Evolutionary conservation across 2,329 filamentous ascomycete species (phyloP).

Genomic region (Claviceps spartinae): DNA sequence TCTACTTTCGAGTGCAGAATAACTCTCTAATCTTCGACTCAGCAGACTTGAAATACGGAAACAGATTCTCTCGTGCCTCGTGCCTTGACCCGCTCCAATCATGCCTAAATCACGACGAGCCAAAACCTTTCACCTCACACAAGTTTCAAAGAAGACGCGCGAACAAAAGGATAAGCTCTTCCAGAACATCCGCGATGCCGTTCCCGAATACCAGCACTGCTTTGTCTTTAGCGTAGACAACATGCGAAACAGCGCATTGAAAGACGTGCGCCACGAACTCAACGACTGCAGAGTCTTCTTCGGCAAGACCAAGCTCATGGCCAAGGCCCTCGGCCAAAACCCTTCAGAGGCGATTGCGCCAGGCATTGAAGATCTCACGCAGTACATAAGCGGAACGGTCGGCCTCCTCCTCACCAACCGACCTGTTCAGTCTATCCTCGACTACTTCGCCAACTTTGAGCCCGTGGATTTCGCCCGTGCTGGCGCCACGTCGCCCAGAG

Average conservation of each 20-base stretch:
- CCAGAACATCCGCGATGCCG: constrained; percentile 70
- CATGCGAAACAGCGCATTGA: constrained; percentile 95
- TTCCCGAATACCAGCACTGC: constrained; percentile 77
- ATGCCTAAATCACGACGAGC: constrained; percentile 98
- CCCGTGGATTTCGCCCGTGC: constrained; percentile 86
- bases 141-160: constrained; percentile 83
- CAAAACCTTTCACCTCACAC: constrained; percentile 77
- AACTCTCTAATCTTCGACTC: neutral
- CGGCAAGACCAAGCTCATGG: constrained; percentile 98
- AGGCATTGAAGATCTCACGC: constrained; percentile 56
- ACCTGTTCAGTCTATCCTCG: constrained; percentile 47
- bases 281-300: constrained; percentile 75
- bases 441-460: constrained; percentile 59
- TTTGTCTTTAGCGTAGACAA: constrained; percentile 92
- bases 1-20: neutral
- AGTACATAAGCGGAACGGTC: constrained; percentile 66
- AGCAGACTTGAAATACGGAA: neutral
- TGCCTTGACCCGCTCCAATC: constrained; percentile 19
- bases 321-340: constrained; percentile 73
- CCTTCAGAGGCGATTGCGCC: constrained; percentile 69
- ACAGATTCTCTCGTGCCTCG: constrained; percentile 1
- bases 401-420: constrained; percentile 86
- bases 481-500: constrained; percentile 59
- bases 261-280: constrained; percentile 76
- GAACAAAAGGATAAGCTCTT: constrained; percentile 87